Evolutionary conservation across 495 filamentous ascomycete species (phyloP).

Genomic region (Barbatosphaeria neglecta): DNA sequence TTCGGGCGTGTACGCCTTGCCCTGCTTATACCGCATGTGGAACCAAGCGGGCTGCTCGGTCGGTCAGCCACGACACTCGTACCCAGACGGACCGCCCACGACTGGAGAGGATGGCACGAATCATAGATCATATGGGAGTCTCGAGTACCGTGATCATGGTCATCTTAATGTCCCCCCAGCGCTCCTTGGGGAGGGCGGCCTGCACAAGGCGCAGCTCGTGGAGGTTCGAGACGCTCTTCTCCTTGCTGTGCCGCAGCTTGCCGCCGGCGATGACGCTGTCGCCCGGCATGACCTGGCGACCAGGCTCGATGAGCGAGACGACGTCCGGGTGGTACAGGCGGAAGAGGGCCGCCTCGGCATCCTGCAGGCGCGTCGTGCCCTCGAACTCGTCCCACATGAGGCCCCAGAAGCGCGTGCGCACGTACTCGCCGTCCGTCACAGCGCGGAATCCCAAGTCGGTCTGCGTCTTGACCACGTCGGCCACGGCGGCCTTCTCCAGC

Average conservation of each 20-base stretch:
- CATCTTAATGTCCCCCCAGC: conserved; percentile 56
- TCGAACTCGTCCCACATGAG: conserved; percentile 67
- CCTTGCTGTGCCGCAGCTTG: conserved; percentile 57
- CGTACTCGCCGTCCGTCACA: conserved; percentile 67
- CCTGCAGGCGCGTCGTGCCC: conserved; percentile 50
- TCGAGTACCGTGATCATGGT: conserved; percentile 61
- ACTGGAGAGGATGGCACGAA: too few relatives aligned
- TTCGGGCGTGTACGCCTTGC: conserved; percentile 50
- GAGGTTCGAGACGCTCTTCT: conserved; percentile 53
- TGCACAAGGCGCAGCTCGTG: conserved; percentile 58
- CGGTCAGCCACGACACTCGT: too few relatives aligned
- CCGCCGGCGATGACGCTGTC: conserved; percentile 63
- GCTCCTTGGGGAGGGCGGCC: conserved; percentile 42
- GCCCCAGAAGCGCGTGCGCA: conserved; percentile 52
- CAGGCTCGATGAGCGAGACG: conserved; percentile 49
- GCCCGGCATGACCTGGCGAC: conserved; percentile 56
- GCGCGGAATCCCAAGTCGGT: conserved; percentile 54
- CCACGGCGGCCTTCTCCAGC: conserved; percentile 55
- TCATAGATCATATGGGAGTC: too few relatives aligned
- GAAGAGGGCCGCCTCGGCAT: conserved; percentile 59
- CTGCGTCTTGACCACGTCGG: conserved; percentile 53
- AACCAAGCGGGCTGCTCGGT: conserved; percentile 66
- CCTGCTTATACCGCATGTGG: conserved; percentile 61
- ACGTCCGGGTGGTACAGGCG: conserved; percentile 70
- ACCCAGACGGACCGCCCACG: too few relatives aligned